Base-by-base conservation (phyloP, 441 rosid genomes). In the Gossypium laxum region DNA sequence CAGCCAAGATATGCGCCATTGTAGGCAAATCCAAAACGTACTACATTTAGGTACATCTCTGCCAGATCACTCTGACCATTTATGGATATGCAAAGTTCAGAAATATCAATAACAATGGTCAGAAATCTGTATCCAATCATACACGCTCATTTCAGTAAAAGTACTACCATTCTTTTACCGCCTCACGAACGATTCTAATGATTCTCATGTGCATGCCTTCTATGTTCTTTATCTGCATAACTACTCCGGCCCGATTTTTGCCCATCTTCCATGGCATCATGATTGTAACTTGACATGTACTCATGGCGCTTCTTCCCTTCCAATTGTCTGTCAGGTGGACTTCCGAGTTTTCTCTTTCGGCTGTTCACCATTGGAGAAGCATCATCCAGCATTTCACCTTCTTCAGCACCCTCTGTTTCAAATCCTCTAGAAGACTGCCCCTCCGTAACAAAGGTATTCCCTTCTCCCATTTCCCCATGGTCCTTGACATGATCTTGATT, bases 321-420 rank as follows among this genome's bases (percentile, higher is more conserved):
- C 1, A 73, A 41, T 67, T 80, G 90, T 74, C 80, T 81, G 12
- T 83, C 88, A 10, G 75, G 61, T 11, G 89, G 85, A 79, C 89
- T 86, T 59, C 81, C 87, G 32, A 76, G 81, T 79, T 83, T 88
- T 80, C 90, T 81, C 78, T 90, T 88, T 24, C 86, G 78, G 62
- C 74, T 77, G 67, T 83, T 84, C 67, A 76, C 50, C 83, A 75
- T 66, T 0, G 85, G 84, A 4, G 85, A 82, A 78, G 76, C 77
- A 70, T 77, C 88, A 65, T 83, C 88, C 58, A 86, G 54, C 94
- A 87, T 87, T 75, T 89, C 94, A 70, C 94, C 94, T 84, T 87
- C 94, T 77, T 87, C 94, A 0, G 81, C 74, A 47, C 81, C 78
- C 62, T 86, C 91, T 0, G 75, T 80, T 61, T 84, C 88, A 34